Conservation (phyloP, 2,329 filamentous ascomycete species). For the Grosmannia penicillata region DNA sequence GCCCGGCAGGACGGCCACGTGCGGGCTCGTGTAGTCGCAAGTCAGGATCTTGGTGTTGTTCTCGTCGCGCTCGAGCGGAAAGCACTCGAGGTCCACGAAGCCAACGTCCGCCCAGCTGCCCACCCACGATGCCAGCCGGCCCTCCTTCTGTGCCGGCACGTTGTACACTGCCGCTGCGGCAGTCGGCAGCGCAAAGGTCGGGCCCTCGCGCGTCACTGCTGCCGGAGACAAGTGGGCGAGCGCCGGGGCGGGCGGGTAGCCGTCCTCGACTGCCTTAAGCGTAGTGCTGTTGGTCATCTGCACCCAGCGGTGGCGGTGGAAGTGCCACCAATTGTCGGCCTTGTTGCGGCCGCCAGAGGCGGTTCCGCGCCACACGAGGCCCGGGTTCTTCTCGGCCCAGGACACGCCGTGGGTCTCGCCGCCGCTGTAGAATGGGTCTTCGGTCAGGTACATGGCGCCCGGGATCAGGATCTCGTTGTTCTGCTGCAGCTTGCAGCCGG, state of each 20-base stretch:
- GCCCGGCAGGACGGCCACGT: constrained; percentile 17
- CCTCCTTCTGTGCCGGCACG: constrained; percentile 17
- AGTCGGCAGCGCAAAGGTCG: constrained; percentile 33
- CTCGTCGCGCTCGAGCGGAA: constrained; percentile 8
- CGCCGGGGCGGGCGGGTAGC: constrained; percentile 1
- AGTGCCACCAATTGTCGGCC: constrained; percentile 46
- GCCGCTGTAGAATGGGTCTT: constrained; percentile 43
- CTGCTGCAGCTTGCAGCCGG: constrained; percentile 41
- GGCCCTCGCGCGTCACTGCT: constrained; percentile 15
- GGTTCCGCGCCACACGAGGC: constrained; percentile 48
- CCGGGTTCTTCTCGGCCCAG: constrained; percentile 43
- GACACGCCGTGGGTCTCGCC: constrained; percentile 34
- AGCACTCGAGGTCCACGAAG: constrained; percentile 27
- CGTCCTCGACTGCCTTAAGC: constrained; percentile 31
- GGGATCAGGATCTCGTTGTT: constrained; percentile 49
- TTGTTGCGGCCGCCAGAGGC: constrained; percentile 41
- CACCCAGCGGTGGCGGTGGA: constrained; percentile 55
- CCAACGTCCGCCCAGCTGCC: constrained; percentile 23
- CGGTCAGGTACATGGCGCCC: constrained; percentile 44
- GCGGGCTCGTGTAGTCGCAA: constrained; percentile 24
- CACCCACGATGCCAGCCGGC: constrained; percentile 26
- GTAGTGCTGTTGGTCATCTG: constrained; percentile 51
- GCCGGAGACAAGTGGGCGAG: not conserved
- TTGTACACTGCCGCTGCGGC: constrained; percentile 21
- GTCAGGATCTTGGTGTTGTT: constrained; percentile 9